Conservation (phyloP, 176 grass and related monocot species). For the Juncus inflexus region DNA sequence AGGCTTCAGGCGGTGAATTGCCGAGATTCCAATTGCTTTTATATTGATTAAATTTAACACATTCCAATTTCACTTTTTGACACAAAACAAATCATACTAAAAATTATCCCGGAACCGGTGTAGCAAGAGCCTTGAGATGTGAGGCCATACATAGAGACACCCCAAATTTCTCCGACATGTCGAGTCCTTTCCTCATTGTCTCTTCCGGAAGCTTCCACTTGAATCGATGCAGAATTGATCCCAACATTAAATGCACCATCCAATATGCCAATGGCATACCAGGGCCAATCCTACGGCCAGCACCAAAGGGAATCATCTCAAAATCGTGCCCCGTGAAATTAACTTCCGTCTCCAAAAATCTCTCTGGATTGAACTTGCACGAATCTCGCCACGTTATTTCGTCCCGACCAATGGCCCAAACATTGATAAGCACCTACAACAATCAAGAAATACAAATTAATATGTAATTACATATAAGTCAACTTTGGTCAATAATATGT, state of each 20-base stretch:
- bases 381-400: constrained; percentile 21
- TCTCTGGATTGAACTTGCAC: not conserved
- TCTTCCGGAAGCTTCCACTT: constrained; percentile 19
- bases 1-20: too few relatives aligned
- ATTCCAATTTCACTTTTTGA: too few relatives aligned
- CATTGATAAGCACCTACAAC: constrained; percentile 35
- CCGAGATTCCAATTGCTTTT: too few relatives aligned
- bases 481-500: too few relatives aligned
- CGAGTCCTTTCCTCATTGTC: not conserved
- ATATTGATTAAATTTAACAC: too few relatives aligned
- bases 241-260: not conserved
- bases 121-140: constrained; percentile 20
- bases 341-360: not conserved
- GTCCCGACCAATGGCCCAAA: constrained; percentile 39
- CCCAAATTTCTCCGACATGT: constrained; percentile 25
- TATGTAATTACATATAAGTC: not conserved
- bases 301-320: constrained; percentile 25
- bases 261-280: constrained; percentile 6
- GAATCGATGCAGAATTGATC: constrained; percentile 22
- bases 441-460: not conserved
- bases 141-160: not conserved
- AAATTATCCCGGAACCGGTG: not conserved
- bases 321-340: constrained; percentile 22
- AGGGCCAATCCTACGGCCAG: constrained; percentile 24
- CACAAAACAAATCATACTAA: too few relatives aligned